Percentiles rank a stretch among this genome's conserved stretches.
These are phyloP conservation scores for Stromatinia cepivora DNA, from an alignment of 2,329 filamentous ascomycete genomes.

Conservation along the genomic window DNA sequence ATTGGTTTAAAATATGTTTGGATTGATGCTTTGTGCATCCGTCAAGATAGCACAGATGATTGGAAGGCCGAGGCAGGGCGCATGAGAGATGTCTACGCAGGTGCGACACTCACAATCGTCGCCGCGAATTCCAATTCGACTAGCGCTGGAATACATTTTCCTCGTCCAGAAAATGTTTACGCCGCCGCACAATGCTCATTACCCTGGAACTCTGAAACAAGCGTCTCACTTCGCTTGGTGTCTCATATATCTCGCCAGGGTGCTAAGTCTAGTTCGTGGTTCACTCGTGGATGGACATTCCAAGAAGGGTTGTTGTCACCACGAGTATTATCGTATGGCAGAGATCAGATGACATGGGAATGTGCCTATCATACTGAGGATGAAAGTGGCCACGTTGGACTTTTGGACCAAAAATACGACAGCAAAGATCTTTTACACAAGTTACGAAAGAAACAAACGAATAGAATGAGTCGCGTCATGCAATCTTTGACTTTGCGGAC, in stretches of 20 bases:
- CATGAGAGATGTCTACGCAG: slow-evolving; percentile 21
- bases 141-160: slow-evolving; percentile 17
- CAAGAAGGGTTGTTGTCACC: slow-evolving; percentile 20
- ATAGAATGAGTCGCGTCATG: background rate
- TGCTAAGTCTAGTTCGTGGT: slow-evolving; percentile 21
- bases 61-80: slow-evolving; percentile 15
- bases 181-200: background rate
- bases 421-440: slow-evolving; percentile 26
- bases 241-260: slow-evolving; percentile 20
- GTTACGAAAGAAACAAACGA: slow-evolving; percentile 19
- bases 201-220: slow-evolving; percentile 2
- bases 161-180: background rate
- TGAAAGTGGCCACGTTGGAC: slow-evolving; percentile 22
- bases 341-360: slow-evolving; percentile 24
- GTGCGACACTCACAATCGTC: slow-evolving; percentile 15
- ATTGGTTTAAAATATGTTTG: slow-evolving; percentile 18
- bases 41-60: slow-evolving; percentile 21
- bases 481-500: slow-evolving; percentile 6
- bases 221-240: slow-evolving; percentile 5
- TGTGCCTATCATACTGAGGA: slow-evolving; percentile 17
- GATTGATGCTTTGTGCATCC: slow-evolving; percentile 22
- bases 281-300: slow-evolving; percentile 21
- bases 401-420: slow-evolving; percentile 26
- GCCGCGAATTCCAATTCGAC: slow-evolving; percentile 20
- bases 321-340: slow-evolving; percentile 21